Conservation (phyloP, 2,329 filamentous ascomycete genomes). For the Xylariomycetidae sp. region DNA sequence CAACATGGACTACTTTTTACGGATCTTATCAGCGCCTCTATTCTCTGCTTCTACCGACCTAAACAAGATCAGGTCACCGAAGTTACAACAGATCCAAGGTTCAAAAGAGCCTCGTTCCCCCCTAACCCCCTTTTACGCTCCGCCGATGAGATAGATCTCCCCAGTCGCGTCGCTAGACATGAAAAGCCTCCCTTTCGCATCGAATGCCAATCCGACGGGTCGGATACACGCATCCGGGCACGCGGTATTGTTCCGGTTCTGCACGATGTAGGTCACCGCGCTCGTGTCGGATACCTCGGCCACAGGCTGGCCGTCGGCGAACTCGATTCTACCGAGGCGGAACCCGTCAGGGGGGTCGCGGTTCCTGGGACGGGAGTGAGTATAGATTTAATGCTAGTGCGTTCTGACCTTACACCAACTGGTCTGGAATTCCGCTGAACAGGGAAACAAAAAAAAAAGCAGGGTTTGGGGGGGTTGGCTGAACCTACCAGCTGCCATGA, state of each 20-base stretch:
- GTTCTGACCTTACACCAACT: no score
- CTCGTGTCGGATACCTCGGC: slow-evolving; percentile 36
- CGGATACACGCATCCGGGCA: slow-evolving; percentile 59
- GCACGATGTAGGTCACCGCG: slow-evolving; percentile 48
- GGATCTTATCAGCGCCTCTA: no score
- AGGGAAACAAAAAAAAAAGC: slow-evolving; percentile 3
- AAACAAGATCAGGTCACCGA: no score
- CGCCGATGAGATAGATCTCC: slow-evolving; percentile 56
- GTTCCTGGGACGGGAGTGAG: not conserved
- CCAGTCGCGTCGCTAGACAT: slow-evolving; percentile 60
- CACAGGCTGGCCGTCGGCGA: slow-evolving; percentile 35
- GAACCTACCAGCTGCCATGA: slow-evolving; percentile 58
- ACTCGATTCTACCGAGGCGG: slow-evolving; percentile 1
- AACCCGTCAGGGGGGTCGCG: slow-evolving; percentile 1
- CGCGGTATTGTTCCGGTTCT: slow-evolving; percentile 45
- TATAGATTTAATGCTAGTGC: no score
- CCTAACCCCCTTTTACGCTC: slow-evolving; percentile 4
- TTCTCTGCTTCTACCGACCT: no score
- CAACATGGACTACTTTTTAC: no score
- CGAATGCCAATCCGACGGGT: slow-evolving; percentile 54
- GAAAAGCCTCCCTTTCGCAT: slow-evolving; percentile 51
- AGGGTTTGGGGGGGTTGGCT: not conserved
- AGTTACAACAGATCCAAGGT: no score
- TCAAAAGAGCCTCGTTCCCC: no score
- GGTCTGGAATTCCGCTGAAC: no score